phyloP scores from a whole-genome alignment of 257 asterid species.

The Linaria vulgaris region DNA sequence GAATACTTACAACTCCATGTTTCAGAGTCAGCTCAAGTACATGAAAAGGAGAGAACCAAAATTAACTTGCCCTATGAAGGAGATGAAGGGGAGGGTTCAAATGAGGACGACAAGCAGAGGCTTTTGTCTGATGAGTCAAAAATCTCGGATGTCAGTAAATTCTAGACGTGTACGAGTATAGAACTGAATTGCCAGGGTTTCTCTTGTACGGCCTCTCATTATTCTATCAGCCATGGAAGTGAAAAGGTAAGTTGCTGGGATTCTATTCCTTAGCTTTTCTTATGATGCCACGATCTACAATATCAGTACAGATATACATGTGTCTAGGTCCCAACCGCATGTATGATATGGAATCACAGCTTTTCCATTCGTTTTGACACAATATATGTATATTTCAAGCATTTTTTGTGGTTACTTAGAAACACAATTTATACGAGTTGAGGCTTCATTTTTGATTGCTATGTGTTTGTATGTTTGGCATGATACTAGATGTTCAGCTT shows the following conservation, averaged over 20 bases:
- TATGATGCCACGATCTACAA: not conserved
- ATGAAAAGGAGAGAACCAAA: constrained; percentile 34
- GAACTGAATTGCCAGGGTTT: too few relatives aligned
- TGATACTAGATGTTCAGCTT: too few relatives aligned
- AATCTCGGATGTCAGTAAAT: constrained; percentile 29
- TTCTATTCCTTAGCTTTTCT: not conserved
- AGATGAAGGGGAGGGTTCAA: constrained; percentile 33
- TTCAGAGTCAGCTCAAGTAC: constrained; percentile 24
- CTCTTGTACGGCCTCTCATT: not conserved
- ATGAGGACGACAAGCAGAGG: constrained; percentile 53
- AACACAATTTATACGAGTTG: too few relatives aligned
- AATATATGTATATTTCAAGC: not conserved
- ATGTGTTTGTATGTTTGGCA: too few relatives aligned
- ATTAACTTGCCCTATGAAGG: constrained; percentile 42
- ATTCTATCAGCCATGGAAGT: not conserved
- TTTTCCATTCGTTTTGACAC: not conserved
- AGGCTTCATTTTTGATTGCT: too few relatives aligned
- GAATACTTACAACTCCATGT: constrained; percentile 30
- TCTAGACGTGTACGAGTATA: constrained; percentile 1
- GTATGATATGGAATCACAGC: not conserved
- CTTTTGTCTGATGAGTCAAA: constrained; percentile 39
- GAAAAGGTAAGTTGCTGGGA: constrained; percentile 22
- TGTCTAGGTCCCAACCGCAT: not conserved
- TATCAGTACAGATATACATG: constrained; percentile 1
- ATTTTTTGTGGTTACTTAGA: too few relatives aligned